Evolutionary conservation across 2,329 filamentous ascomycete genomes (phyloP).

Genomic region (Annulohypoxylon truncatum): DNA sequence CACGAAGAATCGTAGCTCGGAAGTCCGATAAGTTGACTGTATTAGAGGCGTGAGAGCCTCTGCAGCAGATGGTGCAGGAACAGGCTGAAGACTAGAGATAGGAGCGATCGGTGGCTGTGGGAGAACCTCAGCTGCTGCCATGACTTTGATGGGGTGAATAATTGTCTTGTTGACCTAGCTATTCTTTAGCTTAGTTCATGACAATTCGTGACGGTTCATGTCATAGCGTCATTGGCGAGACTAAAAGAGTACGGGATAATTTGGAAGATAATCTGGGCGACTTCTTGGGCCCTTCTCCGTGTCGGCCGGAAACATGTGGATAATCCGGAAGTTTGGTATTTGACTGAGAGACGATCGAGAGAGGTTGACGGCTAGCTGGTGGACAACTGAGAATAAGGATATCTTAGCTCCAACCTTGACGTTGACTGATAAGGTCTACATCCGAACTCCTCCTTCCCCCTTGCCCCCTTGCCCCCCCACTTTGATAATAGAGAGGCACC

Average conservation of each 20-base stretch:
- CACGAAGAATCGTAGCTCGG: slow-evolving; percentile 49
- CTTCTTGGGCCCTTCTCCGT: background rate
- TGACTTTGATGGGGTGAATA: background rate
- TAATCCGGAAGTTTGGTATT: background rate
- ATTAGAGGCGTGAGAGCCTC: slow-evolving; percentile 39
- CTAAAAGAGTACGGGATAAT: background rate
- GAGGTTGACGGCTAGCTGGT: too few relatives aligned
- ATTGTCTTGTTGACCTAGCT: too few relatives aligned
- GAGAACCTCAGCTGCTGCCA: slow-evolving; percentile 34
- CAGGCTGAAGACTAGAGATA: background rate
- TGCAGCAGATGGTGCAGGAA: slow-evolving; percentile 28
- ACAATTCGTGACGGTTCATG: too few relatives aligned
- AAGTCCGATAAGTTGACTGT: slow-evolving; percentile 49
- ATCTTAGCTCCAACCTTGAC: background rate
- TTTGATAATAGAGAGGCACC: background rate
- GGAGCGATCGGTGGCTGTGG: slow-evolving; percentile 24
- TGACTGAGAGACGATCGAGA: too few relatives aligned
- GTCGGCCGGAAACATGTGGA: background rate
- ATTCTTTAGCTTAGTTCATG: background rate
- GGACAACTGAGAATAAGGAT: background rate
- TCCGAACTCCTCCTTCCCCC: background rate
- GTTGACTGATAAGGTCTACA: background rate
- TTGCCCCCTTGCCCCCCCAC: background rate
- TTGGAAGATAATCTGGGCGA: background rate
- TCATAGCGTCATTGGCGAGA: background rate